Conservation (phyloP, 148 eudicot species). For the Fallopia convolvulus region DNA sequence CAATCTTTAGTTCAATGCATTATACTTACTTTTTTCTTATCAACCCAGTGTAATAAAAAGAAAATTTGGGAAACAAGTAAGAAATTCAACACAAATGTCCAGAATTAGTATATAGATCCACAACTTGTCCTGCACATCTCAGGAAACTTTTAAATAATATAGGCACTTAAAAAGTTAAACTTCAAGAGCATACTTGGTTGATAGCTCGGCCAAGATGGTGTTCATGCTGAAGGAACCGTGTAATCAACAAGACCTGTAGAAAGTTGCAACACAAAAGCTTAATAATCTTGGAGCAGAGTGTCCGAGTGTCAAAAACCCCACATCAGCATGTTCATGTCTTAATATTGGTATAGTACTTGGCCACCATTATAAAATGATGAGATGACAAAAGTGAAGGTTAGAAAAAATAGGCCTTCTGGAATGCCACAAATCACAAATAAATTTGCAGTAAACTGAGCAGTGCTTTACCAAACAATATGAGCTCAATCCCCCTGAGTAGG, state of each 20-base stretch:
- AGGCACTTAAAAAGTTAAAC: neutral
- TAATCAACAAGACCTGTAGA: slow-evolving; percentile 69
- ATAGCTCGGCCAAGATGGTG: slow-evolving; percentile 87
- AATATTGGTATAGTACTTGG: neutral
- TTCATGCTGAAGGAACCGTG: slow-evolving; percentile 97
- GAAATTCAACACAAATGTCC: neutral
- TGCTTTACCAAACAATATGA: slow-evolving; percentile 83
- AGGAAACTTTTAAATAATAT: neutral
- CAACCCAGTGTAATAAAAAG: no score
- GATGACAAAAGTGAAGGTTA: neutral
- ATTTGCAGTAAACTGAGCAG: slow-evolving; percentile 6
- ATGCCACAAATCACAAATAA: neutral
- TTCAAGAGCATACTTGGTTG: slow-evolving; percentile 48
- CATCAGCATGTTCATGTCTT: neutral
- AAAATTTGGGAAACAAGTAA: neutral
- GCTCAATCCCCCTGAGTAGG: slow-evolving; percentile 97
- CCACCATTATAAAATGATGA: neutral
- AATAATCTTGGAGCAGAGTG: slow-evolving; percentile 4
- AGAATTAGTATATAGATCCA: neutral
- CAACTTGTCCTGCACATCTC: neutral
- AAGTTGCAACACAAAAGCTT: slow-evolving; percentile 5
- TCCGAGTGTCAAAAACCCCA: neutral
- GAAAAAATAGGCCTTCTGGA: neutral
- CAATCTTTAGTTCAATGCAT: neutral
- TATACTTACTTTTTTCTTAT: neutral